Conservation (phyloP, 2,329 filamentous ascomycete genomes). For the Exophiala phaeomuriformis region DNA sequence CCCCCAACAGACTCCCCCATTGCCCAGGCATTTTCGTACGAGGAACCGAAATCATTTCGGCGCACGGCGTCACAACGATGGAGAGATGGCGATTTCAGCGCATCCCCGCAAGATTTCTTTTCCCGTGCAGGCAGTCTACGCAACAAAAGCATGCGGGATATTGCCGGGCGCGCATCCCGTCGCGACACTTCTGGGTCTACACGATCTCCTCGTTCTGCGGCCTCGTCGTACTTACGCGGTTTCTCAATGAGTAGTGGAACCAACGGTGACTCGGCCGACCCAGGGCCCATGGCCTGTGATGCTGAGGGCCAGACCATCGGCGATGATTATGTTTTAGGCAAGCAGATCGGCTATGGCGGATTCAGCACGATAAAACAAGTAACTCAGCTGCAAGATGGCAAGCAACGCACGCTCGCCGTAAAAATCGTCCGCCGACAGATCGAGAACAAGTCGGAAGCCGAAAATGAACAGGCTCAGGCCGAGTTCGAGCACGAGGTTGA, state of each 20-base stretch:
- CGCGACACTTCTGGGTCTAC: slow-evolving; percentile 35
- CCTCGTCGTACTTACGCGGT: slow-evolving; percentile 47
- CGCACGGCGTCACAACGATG: slow-evolving; percentile 26
- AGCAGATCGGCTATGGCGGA: slow-evolving; percentile 58
- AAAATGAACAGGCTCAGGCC: slow-evolving; percentile 59
- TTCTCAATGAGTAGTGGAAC: slow-evolving; percentile 44
- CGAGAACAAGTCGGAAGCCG: slow-evolving; percentile 47
- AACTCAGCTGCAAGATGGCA: slow-evolving; percentile 51
- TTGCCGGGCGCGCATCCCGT: slow-evolving; percentile 17
- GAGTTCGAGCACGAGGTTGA: slow-evolving; percentile 63
- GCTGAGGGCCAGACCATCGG: slow-evolving; percentile 62
- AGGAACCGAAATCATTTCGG: slow-evolving; percentile 19
- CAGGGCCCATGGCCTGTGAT: slow-evolving; percentile 47
- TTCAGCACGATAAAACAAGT: slow-evolving; percentile 63
- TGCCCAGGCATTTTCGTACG: slow-evolving; percentile 23
- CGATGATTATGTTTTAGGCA: slow-evolving; percentile 59
- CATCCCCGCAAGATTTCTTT: slow-evolving; percentile 31
- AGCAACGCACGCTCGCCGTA: slow-evolving; percentile 51
- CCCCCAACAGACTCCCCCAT: slow-evolving; percentile 17
- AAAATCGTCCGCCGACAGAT: slow-evolving; percentile 60
- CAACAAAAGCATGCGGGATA: slow-evolving; percentile 19
- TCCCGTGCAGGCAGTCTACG: slow-evolving; percentile 25
- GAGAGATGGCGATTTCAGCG: slow-evolving; percentile 31
- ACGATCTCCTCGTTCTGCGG: slow-evolving; percentile 49
- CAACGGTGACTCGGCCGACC: slow-evolving; percentile 25